phyloP scores from a whole-genome alignment of 2,329 filamentous ascomycete genomes.

The Tolypocladium tropicale region DNA sequence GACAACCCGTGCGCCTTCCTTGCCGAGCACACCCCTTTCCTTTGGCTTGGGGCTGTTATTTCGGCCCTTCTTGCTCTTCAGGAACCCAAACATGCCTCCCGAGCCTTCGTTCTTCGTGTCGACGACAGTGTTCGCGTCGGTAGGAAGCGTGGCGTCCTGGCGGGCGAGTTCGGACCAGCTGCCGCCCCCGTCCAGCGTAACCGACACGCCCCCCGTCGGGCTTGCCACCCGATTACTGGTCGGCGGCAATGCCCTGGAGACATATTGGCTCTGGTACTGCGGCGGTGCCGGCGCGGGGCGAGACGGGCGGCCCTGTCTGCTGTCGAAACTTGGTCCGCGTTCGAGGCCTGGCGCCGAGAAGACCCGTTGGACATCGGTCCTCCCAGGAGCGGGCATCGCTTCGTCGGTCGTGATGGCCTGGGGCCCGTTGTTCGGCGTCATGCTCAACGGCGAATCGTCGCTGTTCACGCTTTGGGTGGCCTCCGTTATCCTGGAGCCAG shows the following conservation, averaged over 20 bases:
- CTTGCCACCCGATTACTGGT: slow-evolving; percentile 62
- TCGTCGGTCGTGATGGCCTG: slow-evolving; percentile 44
- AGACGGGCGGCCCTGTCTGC: slow-evolving; percentile 12
- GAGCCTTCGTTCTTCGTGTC: slow-evolving; percentile 45
- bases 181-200: slow-evolving; percentile 79
- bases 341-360: slow-evolving; percentile 6
- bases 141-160: slow-evolving; percentile 65
- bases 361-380: neutral
- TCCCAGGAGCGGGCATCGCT: slow-evolving; percentile 27
- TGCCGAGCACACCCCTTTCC: slow-evolving; percentile 86
- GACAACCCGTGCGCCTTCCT: slow-evolving; percentile 81
- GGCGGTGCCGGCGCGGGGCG: slow-evolving; percentile 28
- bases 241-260: slow-evolving; percentile 35
- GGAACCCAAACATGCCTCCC: slow-evolving; percentile 83
- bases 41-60: slow-evolving; percentile 90
- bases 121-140: slow-evolving; percentile 49
- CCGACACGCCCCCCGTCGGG: slow-evolving; percentile 76
- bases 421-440: slow-evolving; percentile 12
- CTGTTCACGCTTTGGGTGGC: slow-evolving; percentile 8
- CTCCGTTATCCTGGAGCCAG: slow-evolving; percentile 26
- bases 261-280: slow-evolving; percentile 37
- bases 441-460: slow-evolving; percentile 6
- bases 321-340: slow-evolving; percentile 11
- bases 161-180: slow-evolving; percentile 89
- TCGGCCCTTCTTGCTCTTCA: slow-evolving; percentile 80